phyloP scores from a whole-genome alignment of 805 yeast genomes.

The Wickerhamomyces alni region DNA sequence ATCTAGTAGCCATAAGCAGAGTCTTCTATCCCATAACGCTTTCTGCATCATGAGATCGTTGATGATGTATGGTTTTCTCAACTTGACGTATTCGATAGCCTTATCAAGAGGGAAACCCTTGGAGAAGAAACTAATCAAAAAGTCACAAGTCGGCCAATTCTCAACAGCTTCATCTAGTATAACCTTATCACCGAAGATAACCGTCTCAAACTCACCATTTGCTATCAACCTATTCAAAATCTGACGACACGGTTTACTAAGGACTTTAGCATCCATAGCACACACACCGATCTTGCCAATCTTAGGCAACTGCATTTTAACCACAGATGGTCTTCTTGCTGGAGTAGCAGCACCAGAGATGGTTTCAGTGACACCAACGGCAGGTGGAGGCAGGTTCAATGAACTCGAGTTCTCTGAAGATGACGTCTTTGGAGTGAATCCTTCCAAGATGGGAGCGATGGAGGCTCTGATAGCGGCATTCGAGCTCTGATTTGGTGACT shows the following conservation, averaged over 20 bases:
- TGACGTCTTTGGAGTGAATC: conserved; percentile 67
- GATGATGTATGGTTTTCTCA: conserved; percentile 83
- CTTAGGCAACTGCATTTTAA: conserved; percentile 38
- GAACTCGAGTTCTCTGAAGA: conserved; percentile 36
- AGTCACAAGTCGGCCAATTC: conserved; percentile 99
- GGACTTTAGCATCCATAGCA: conserved; percentile 96
- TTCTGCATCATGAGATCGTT: conserved; percentile 90
- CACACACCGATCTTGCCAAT: conserved; percentile 97
- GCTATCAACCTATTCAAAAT: conserved; percentile 84
- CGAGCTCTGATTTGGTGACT: conserved; percentile 19
- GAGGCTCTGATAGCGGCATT: conserved; percentile 63
- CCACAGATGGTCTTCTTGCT: conserved; percentile 10
- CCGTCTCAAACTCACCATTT: conserved; percentile 93
- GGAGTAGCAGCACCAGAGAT: conserved; percentile 9
- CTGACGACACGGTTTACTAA: conserved; percentile 92
- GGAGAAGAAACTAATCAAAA: conserved; percentile 88
- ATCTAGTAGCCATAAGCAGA: conserved; percentile 74
- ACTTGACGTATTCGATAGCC: conserved; percentile 84
- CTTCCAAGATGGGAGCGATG: conserved; percentile 72
- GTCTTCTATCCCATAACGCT: conserved; percentile 94
- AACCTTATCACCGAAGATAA: conserved; percentile 95
- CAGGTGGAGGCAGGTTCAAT: conserved; percentile 20
- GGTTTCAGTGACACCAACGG: conserved; percentile 6
- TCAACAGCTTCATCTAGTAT: conserved; percentile 89
- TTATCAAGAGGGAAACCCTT: conserved; percentile 94